Conservation (phyloP, 2,329 filamentous ascomycete genomes). For the Fusarium praegraminearum region DNA sequence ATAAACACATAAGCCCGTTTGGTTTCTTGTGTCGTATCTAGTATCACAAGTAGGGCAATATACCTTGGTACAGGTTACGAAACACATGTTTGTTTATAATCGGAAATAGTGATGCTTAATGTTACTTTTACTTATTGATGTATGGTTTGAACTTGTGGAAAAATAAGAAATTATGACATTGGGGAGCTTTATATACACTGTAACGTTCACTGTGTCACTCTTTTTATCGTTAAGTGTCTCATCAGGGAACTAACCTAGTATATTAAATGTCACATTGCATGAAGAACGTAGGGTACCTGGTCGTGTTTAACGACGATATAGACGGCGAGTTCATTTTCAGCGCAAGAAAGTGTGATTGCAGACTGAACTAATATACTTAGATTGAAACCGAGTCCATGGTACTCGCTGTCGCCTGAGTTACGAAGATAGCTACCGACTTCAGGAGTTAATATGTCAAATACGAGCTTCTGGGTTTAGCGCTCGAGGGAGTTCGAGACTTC, state of each 20-base stretch:
- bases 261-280: too few relatives aligned
- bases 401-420: too few relatives aligned
- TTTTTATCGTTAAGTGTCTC: too few relatives aligned
- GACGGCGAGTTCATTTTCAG: not conserved
- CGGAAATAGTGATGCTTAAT: not conserved
- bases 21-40: not conserved
- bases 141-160: not conserved
- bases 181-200: not conserved
- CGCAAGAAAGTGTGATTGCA: too few relatives aligned
- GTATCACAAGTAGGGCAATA: not conserved
- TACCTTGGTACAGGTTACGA: not conserved
- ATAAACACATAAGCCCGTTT: not conserved
- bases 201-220: not conserved
- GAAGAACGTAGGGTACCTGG: not conserved
- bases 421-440: too few relatives aligned
- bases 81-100: not conserved
- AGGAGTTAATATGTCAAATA: too few relatives aligned
- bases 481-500: too few relatives aligned
- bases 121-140: too few relatives aligned
- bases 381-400: too few relatives aligned
- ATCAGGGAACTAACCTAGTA: fast-evolving
- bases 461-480: too few relatives aligned
- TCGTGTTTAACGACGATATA: fast-evolving
- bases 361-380: too few relatives aligned
- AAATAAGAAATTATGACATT: not conserved